Conservation (phyloP, 768 basidiomycete genomes). For the Amanita molliuscula region DNA sequence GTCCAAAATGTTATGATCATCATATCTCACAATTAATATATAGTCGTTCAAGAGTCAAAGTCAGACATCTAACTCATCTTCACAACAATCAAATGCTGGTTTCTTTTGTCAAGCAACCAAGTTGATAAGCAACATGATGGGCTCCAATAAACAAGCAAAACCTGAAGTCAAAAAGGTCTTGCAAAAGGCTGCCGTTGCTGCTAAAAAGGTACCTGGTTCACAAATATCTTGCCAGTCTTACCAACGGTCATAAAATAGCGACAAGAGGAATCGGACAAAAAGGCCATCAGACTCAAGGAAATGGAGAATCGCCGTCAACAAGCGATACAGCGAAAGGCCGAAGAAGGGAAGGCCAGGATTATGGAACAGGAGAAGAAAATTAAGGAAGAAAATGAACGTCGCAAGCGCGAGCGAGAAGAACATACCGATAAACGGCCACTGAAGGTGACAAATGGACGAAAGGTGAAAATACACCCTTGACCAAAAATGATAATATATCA, state of each 20-base stretch:
- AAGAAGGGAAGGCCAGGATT: slow-evolving; percentile 58
- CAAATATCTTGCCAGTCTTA: not conserved
- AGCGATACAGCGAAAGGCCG: slow-evolving; percentile 62
- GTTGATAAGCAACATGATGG: slow-evolving; percentile 55
- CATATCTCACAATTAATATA: slow-evolving; percentile 8
- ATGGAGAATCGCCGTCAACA: slow-evolving; percentile 77
- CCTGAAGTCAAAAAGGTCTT: slow-evolving; percentile 70
- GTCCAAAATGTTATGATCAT: slow-evolving; percentile 11
- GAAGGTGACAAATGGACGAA: slow-evolving; percentile 42
- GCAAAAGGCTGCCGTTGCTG: slow-evolving; percentile 71
- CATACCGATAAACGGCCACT: slow-evolving; percentile 57
- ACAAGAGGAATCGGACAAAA: slow-evolving; percentile 82
- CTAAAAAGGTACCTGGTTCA: slow-evolving; percentile 66
- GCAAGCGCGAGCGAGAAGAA: slow-evolving; percentile 79
- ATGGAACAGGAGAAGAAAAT: slow-evolving; percentile 61
- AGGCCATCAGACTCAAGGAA: slow-evolving; percentile 60
- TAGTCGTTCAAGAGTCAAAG: slow-evolving; percentile 34
- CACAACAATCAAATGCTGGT: slow-evolving; percentile 46
- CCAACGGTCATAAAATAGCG: slow-evolving; percentile 42
- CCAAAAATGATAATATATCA: not conserved
- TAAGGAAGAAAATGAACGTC: slow-evolving; percentile 65
- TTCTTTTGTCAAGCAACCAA: slow-evolving; percentile 66
- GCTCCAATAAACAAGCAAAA: slow-evolving; percentile 61
- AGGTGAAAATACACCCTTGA: slow-evolving; percentile 25
- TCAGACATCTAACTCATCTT: slow-evolving; percentile 44